Percentiles rank a stretch among this genome's conserved stretches.
Conservation (phyloP, 305 asterid genomes). For the Petunia hybrid region DNA sequence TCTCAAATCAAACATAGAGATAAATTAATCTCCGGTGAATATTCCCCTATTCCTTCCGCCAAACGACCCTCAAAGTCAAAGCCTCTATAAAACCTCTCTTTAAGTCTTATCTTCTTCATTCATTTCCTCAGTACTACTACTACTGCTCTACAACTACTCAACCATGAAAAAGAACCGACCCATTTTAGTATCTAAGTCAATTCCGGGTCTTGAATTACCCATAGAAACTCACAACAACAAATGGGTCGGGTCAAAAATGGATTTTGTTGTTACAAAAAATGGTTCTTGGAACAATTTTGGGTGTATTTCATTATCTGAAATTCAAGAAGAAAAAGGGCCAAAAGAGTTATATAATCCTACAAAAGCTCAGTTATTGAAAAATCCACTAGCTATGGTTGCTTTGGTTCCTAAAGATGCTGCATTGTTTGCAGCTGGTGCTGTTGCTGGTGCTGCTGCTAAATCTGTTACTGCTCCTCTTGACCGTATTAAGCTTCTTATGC, state of each 20-base stretch:
- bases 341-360: conserved; percentile 48
- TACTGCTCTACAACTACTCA: background rate
- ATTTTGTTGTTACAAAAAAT: too few species aligned
- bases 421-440: conserved; percentile 88
- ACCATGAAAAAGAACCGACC: conserved; percentile 47
- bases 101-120: conserved; percentile 14
- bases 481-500: conserved; percentile 90
- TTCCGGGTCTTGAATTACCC: conserved; percentile 54
- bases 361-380: conserved; percentile 66
- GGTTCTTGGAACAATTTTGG: conserved; percentile 49
- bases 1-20: too few species aligned
- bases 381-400: conserved; percentile 77
- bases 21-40: too few species aligned
- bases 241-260: conserved; percentile 20
- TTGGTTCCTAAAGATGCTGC: conserved; percentile 84
- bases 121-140: background rate
- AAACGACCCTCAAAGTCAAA: too few species aligned
- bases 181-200: conserved; percentile 50
- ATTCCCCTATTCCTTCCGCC: too few species aligned
- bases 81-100: background rate
- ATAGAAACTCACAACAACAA: background rate
- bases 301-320: conserved; percentile 65
- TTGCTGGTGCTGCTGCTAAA: conserved; percentile 91
- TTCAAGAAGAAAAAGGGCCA: conserved; percentile 55
- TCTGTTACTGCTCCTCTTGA: conserved; percentile 94